phyloP scores from a whole-genome alignment of 1,139 yeast species.

The Kodamaea plutei region DNA sequence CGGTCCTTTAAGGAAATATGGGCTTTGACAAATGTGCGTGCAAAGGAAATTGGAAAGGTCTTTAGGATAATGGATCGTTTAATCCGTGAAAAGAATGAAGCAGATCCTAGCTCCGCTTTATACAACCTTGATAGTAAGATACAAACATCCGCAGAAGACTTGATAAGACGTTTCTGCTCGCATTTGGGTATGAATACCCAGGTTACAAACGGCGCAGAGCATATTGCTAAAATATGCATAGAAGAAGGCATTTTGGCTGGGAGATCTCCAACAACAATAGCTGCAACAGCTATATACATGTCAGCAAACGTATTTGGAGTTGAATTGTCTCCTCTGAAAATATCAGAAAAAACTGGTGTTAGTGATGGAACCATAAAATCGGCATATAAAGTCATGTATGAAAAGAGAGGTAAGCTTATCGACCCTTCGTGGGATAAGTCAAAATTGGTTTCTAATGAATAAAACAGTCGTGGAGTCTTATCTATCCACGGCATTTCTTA shows the following conservation, averaged over 20 bases:
- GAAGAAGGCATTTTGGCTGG: slow-evolving; percentile 95
- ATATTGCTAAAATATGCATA: slow-evolving; percentile 83
- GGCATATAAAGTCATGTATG: slow-evolving; percentile 78
- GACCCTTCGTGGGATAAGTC: slow-evolving; percentile 63
- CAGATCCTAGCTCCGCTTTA: slow-evolving; percentile 38
- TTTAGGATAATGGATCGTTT: slow-evolving; percentile 78
- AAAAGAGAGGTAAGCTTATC: slow-evolving; percentile 65
- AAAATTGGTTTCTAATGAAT: neutral
- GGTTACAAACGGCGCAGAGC: slow-evolving; percentile 90
- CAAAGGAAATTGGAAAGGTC: slow-evolving; percentile 88
- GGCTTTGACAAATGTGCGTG: slow-evolving; percentile 90
- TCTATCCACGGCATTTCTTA: too few relatives aligned
- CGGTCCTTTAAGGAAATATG: slow-evolving; percentile 95
- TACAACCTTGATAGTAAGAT: slow-evolving; percentile 57
- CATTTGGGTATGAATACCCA: slow-evolving; percentile 84
- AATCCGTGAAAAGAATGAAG: slow-evolving; percentile 60
- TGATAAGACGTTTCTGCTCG: slow-evolving; percentile 93
- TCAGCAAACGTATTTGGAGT: slow-evolving; percentile 79
- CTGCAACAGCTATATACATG: slow-evolving; percentile 96
- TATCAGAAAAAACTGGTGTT: slow-evolving; percentile 94
- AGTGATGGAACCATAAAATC: slow-evolving; percentile 97
- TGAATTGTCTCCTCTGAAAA: slow-evolving; percentile 66
- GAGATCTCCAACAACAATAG: slow-evolving; percentile 94
- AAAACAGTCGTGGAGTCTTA: too few relatives aligned
- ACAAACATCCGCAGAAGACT: slow-evolving; percentile 90